Evolutionary conservation across 1,284 basidiomycete genomes (phyloP), one percentile per base, ranked within the genome.

Genomic region (Pyrrhoderma lamaoense): DNA sequence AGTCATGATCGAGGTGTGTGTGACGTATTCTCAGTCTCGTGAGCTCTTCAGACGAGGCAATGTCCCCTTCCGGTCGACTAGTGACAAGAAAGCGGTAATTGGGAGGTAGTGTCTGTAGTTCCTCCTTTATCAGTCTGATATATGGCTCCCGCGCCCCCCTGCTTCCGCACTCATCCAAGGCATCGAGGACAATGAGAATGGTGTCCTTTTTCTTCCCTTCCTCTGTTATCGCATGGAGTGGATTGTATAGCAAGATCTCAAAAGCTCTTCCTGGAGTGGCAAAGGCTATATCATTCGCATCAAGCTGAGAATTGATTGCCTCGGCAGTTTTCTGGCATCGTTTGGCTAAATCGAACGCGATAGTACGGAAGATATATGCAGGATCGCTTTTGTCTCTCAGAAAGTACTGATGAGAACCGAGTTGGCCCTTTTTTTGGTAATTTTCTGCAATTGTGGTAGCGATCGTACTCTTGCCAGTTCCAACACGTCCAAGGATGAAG

Each of bases 51-150:
- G 11, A 11, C 27, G 5, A 31, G 27, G 27, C 11, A 31, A 31
- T 31, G 5, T 11, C 27, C 5, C 27, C 5, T 11, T 61, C 58
- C 4, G 61, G 59, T 3, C 62, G 62, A n/a, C 60, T 54, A 2
- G 67, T 68, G 19, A 69, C 38, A 8, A 69, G 43, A 34, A 69
- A 44, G 3, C 65, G 60, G 48, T 67, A 62, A 35, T 62, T 62
- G 7, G 35, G 22, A 2, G 66, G 65, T 23, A 69, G 58, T 14
- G 55, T 42, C 13, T 36, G 14, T 18, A 57, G 19, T 5, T 56
- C 52, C 23, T 44, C 37, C 2, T 49, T 52, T 27, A 64, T 48
- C 27, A 31, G 11, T 31, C 5, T 31, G 11, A 11, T 11, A 5
- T 5, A 11, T 31, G 5, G 7, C 27, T 31, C 27, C 11, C 11